A percentile compares a stretch with the other conserved stretches of the same genome.
Conservation (phyloP, 805 yeast genomes). For the Wickerhamomyces xylosicus region DNA sequence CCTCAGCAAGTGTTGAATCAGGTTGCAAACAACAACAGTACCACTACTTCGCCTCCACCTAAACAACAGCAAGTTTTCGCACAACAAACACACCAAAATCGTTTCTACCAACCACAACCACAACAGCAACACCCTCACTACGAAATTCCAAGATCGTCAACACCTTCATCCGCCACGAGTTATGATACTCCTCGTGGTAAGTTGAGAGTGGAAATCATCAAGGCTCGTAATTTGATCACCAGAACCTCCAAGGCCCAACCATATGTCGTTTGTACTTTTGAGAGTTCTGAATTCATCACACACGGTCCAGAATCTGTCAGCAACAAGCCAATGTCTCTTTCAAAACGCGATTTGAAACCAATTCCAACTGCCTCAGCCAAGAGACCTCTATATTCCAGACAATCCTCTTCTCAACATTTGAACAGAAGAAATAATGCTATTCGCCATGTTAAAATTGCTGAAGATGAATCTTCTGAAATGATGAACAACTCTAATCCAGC, state of each 20-base stretch:
- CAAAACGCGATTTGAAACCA: slow-evolving; percentile 7
- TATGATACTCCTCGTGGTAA: slow-evolving; percentile 61
- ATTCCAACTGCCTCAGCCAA: slow-evolving; percentile 16
- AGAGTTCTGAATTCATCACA: slow-evolving; percentile 82
- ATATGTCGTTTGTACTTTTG: slow-evolving; percentile 85
- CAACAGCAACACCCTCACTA: slow-evolving; percentile 3
- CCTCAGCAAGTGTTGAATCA: slow-evolving; percentile 25
- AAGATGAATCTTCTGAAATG: slow-evolving; percentile 5
- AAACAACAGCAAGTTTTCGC: slow-evolving; percentile 1
- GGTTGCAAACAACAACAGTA: slow-evolving; percentile 17
- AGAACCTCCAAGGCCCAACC: slow-evolving; percentile 55
- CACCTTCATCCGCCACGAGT: slow-evolving; percentile 18
- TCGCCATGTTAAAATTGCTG: slow-evolving; percentile 1
- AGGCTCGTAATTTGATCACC: slow-evolving; percentile 62
- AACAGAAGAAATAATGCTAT: slow-evolving; percentile 17
- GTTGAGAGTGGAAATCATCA: slow-evolving; percentile 68
- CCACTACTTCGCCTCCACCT: slow-evolving; percentile 4
- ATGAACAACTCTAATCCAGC: slow-evolving; percentile 49
- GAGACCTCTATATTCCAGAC: slow-evolving; percentile 32
- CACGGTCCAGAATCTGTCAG: slow-evolving; percentile 50
- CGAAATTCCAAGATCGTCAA: slow-evolving; percentile 9
- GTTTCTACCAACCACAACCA: background rate
- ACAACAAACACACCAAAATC: slow-evolving; percentile 3
- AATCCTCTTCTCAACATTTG: slow-evolving; percentile 31
- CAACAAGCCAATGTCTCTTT: slow-evolving; percentile 15